Conservation (phyloP, 2,329 filamentous ascomycete species). For the Diaporthe vexans region DNA sequence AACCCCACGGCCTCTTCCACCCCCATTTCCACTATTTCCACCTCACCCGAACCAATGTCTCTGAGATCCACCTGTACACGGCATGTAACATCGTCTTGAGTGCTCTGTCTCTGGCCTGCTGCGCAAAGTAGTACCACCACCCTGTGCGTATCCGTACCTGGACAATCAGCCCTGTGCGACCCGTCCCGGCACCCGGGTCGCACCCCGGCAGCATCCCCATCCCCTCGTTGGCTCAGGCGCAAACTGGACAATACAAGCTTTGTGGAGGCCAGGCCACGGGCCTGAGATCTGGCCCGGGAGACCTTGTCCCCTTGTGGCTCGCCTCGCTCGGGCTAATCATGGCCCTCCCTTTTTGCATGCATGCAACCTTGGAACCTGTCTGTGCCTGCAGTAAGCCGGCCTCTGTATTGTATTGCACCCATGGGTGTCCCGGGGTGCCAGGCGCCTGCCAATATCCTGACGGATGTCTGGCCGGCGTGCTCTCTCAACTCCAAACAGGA, state of each 20-base stretch:
- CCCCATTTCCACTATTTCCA: background rate
- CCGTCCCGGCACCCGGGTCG: constrained; percentile 12
- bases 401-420: too few relatives aligned
- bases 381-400: background rate
- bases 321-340: background rate
- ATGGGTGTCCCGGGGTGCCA: background rate
- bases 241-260: background rate
- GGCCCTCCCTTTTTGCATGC: background rate
- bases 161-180: constrained; percentile 20
- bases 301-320: constrained; percentile 15
- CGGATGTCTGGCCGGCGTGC: too few relatives aligned
- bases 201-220: background rate
- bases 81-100: background rate
- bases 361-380: constrained; percentile 3
- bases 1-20: background rate
- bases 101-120: too few relatives aligned
- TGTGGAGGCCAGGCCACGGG: constrained; percentile 21
- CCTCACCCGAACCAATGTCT: background rate
- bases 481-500: background rate
- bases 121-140: background rate
- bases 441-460: background rate
- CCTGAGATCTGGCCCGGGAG: constrained; percentile 6
- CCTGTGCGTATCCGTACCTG: background rate
- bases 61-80: background rate
- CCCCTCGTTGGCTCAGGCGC: background rate